Evolutionary conservation across 176 grass and related monocot genomes (phyloP).

Genomic region (Avena insularis): DNA sequence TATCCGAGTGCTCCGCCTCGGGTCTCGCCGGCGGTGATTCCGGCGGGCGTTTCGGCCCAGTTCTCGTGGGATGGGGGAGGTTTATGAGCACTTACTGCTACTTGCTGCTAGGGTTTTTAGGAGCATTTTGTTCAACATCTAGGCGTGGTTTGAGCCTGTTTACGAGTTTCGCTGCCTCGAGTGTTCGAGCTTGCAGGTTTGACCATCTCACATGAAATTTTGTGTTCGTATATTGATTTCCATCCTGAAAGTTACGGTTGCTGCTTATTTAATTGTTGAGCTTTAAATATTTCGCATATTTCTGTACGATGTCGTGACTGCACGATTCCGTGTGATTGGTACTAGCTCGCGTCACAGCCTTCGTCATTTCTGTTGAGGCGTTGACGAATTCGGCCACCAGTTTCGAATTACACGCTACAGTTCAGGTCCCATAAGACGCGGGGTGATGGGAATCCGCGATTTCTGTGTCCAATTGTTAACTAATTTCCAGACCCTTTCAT

Average conservation of each 20-base stretch:
- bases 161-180: neutral
- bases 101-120: conserved; percentile 17
- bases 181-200: neutral
- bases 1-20: neutral
- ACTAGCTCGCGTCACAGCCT: neutral
- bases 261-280: neutral
- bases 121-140: neutral
- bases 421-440: neutral
- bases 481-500: conserved; percentile 7
- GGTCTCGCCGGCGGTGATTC: neutral
- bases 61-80: neutral
- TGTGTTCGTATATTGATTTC: conserved; percentile 34
- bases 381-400: conserved; percentile 30
- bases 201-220: neutral
- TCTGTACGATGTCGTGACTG: conserved; percentile 28
- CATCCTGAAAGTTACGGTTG: neutral
- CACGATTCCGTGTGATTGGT: conserved; percentile 20
- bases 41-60: neutral
- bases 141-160: neutral
- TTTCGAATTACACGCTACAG: neutral
- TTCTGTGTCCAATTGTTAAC: conserved; percentile 21
- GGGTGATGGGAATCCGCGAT: neutral
- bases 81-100: neutral
- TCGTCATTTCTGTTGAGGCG: conserved; percentile 32
- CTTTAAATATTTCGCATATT: conserved; percentile 26